phyloP scores from a whole-genome alignment of 768 basidiomycete species.

The Termitomyces sp. region DNA sequence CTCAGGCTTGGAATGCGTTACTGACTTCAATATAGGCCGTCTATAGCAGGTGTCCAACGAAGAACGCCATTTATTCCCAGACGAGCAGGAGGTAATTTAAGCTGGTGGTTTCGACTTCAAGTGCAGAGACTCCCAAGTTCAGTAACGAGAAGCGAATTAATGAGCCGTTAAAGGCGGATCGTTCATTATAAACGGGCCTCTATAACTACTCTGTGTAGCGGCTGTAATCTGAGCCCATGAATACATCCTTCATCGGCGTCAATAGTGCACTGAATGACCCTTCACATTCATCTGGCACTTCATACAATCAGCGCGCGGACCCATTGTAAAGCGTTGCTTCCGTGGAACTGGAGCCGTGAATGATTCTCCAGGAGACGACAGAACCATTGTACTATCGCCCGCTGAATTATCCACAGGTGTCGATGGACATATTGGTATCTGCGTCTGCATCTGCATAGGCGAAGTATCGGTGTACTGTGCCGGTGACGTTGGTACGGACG shows the following conservation, averaged over 20 bases:
- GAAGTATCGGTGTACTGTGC: conserved; percentile 15
- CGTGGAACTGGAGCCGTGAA: conserved; percentile 19
- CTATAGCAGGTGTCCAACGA: no score
- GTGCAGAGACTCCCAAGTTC: not conserved
- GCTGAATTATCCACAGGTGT: conserved; percentile 6
- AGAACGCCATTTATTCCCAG: no score
- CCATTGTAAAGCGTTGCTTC: conserved; percentile 60
- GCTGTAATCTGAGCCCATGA: not conserved
- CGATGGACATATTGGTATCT: conserved; percentile 1
- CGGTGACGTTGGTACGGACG: conserved; percentile 15
- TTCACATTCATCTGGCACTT: conserved; percentile 61
- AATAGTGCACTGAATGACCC: conserved; percentile 65
- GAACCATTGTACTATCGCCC: conserved; percentile 9
- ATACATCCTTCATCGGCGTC: not conserved
- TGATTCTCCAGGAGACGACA: conserved; percentile 13
- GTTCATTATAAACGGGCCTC: not conserved
- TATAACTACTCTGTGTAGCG: not conserved
- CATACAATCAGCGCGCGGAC: conserved; percentile 61
- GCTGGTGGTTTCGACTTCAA: no score
- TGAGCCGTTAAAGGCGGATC: not conserved
- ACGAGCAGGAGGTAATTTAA: no score
- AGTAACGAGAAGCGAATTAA: no score
- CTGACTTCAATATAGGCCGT: no score
- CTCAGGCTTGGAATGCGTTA: no score
- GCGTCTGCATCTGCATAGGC: not conserved